Evolutionary conservation across 2,329 filamentous ascomycete genomes (phyloP).

Genomic region (Beauveria australis): DNA sequence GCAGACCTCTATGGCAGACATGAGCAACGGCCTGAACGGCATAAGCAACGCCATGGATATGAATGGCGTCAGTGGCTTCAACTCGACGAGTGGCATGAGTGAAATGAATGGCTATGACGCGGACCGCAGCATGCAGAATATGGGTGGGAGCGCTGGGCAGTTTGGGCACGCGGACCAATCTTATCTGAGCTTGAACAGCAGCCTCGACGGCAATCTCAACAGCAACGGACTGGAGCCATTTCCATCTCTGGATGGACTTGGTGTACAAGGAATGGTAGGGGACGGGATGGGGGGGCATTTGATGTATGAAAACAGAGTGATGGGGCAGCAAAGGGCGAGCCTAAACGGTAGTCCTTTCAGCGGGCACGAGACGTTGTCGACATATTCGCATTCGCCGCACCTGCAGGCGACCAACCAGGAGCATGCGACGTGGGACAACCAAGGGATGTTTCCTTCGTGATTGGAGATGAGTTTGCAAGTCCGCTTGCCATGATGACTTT

Average conservation of each 20-base stretch:
- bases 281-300: slow-evolving; percentile 20
- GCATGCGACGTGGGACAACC: slow-evolving; percentile 18
- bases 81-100: slow-evolving; percentile 15
- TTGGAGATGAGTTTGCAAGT: not conserved
- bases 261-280: slow-evolving; percentile 22
- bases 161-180: slow-evolving; percentile 18
- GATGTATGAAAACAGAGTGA: slow-evolving; percentile 22
- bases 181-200: slow-evolving; percentile 16
- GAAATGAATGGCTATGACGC: slow-evolving; percentile 15
- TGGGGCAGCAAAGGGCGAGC: slow-evolving; percentile 21
- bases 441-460: slow-evolving; percentile 7
- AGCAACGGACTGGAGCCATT: slow-evolving; percentile 23
- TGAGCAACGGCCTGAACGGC: not conserved
- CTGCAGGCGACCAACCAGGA: slow-evolving; percentile 18
- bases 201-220: slow-evolving; percentile 6
- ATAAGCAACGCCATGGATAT: not conserved
- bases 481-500: not conserved
- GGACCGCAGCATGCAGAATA: slow-evolving; percentile 17
- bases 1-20: slow-evolving; percentile 15
- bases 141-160: slow-evolving; percentile 17
- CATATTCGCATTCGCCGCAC: slow-evolving; percentile 28
- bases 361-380: slow-evolving; percentile 27
- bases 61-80: slow-evolving; percentile 12
- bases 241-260: slow-evolving; percentile 23
- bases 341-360: slow-evolving; percentile 28